Base-by-base conservation (phyloP, 2,329 filamentous ascomycete genomes). In the Talaromyces albobiverticillius region DNA sequence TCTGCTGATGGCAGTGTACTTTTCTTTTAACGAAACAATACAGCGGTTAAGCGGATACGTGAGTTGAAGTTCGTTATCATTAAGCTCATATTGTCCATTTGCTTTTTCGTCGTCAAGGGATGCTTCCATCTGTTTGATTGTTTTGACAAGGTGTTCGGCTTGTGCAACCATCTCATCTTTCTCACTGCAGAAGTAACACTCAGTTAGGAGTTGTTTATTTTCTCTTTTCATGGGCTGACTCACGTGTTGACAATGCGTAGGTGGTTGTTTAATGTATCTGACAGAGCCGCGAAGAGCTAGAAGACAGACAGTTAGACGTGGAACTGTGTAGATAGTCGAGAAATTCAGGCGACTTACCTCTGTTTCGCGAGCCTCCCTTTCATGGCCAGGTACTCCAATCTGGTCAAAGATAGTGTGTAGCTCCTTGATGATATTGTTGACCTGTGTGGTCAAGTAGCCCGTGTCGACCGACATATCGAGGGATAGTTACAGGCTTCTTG, bases 341-440 rank as follows among this genome's bases (percentile, higher is more conserved):
- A 38, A 20, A 51, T 56, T 22, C 18, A 16, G 16, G 20, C 16
- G 56, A 65, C 81, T 67, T 77, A 95, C 92, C 85, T 96, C 90
- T 69, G 89, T 83, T 70, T 97, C 93, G 65, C 94, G 83, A 47
- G 84, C 81, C 69, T 97, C 91, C 67, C 94, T 88, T 72, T 97
- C 94, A 84, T 96, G 91, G 66, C 79, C 85, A 25, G 93, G 84
- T n/a, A 99, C 89, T 56, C 94, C 94, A 67, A 99, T 99, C 70
- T 99, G 93, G 71, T 99, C 94, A 67, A 96, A 99, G 55, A 97
- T 83, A 61, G 88, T 89, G 74, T 97, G 93, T 57, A 99, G 82
- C 75, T 96, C 91, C 72, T 84, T 85, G 70, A 97, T 91, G 68
- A 96, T 96, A 66, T 84, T 90, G 62, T 90, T 94, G 76, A 99